Evolutionary conservation across 1,284 basidiomycete genomes (phyloP), one percentile per base, ranked within the genome.

Genomic region (Papiliotrema terrestris): DNA sequence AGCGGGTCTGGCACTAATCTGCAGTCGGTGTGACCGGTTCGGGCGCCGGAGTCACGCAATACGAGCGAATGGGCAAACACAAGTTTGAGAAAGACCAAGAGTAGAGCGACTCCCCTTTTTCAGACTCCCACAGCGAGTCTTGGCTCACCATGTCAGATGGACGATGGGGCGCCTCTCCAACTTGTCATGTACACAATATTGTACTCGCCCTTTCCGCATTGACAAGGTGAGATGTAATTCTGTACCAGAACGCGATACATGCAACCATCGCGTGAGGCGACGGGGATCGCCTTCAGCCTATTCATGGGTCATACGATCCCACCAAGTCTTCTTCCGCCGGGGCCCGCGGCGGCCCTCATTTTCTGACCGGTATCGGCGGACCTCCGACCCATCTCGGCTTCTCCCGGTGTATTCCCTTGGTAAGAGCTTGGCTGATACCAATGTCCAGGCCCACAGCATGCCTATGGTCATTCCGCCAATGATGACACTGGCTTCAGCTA

Each of bases 1-100:
- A 23, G 3, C n/a, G 17, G 15, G 54, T 54, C 61, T 4, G n/a
- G 22, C 2, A 13, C 48, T 62, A 20, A 25, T 29, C 15, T 6
- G 23, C 69, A 93, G 93, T 98, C 58, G 94, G 94, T 22, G 94
- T 98, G 22, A 92, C 91, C 35, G 90, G 90, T 42, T 94, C 91
- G 59, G 94, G 94, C 14, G 88, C 87, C 75, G 92, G 91, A 35
- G 91, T 96, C 85, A 95, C 92, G 35, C 84, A 88, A 59, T 87
- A 88, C 45, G 83, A 82, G 45, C 72, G 81, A 37, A 83, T 69
- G 62, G 84, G 70, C 60, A 93, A 91, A 72, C 91, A 94, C 78
- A 91, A 91, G 73, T 93, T 92, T 67, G 78, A 79, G 57, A 67
- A 73, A 17, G 74, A 72, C 46, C 79, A 83, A 43, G 81, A 86